Evolutionary conservation across 164 flowering plant genomes (phyloP).

Genomic region (Annona cherimola): DNA sequence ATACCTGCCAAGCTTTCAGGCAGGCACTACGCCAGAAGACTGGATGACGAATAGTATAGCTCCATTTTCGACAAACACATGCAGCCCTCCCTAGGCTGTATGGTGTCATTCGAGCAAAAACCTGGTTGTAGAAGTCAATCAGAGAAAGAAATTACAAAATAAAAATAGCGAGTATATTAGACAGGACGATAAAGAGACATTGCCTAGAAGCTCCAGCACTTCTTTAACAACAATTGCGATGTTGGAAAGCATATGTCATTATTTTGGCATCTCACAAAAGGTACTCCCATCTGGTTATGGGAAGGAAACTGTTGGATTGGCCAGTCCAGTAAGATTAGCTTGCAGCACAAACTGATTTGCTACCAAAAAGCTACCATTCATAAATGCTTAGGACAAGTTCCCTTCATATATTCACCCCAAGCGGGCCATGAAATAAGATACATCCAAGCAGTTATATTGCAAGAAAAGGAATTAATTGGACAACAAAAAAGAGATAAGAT

Average conservation of each 20-base stretch:
- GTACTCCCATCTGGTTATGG: too few relatives aligned
- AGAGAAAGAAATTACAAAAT: not conserved
- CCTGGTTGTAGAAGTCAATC: constrained; percentile 37
- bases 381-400: not conserved
- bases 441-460: not conserved
- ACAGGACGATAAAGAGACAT: not conserved
- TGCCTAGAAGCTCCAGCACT: not conserved
- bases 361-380: too few relatives aligned
- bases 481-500: constrained; percentile 4
- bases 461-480: not conserved
- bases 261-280: too few relatives aligned
- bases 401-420: not conserved
- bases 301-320: too few relatives aligned
- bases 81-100: constrained; percentile 83
- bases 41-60: constrained; percentile 87
- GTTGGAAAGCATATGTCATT: not conserved
- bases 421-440: not conserved
- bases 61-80: constrained; percentile 98
- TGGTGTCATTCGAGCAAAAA: constrained; percentile 71
- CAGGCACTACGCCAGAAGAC: constrained; percentile 91
- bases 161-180: too few relatives aligned
- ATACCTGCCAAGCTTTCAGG: constrained; percentile 93
- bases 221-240: not conserved
- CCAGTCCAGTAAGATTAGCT: too few relatives aligned
- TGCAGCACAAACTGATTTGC: too few relatives aligned